phyloP scores from a whole-genome alignment of 441 rosid genomes.

The Kokia cookei region DNA sequence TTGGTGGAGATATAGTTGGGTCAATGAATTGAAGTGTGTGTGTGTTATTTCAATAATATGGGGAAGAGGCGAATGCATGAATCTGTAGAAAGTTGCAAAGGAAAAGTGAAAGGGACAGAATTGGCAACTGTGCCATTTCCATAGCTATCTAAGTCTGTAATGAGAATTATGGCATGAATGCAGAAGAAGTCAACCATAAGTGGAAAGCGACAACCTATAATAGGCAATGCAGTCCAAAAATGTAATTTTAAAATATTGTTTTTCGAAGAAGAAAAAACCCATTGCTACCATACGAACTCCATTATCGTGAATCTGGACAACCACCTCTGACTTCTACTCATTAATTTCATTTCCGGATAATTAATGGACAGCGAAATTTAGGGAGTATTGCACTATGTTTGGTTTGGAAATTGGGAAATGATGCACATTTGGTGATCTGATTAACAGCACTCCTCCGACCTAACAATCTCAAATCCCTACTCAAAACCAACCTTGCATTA shows the following conservation, averaged over 20 bases:
- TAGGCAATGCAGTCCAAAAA: neutral
- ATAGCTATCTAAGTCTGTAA: neutral
- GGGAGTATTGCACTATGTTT: neutral
- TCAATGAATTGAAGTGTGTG: neutral
- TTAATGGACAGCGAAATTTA: neutral
- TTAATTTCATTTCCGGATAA: neutral
- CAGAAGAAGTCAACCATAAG: neutral
- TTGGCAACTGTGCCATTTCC: neutral
- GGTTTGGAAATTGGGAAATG: neutral
- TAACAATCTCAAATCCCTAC: neutral
- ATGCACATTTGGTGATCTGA: conserved; percentile 5
- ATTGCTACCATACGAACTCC: neutral
- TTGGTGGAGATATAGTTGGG: neutral
- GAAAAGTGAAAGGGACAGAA: neutral
- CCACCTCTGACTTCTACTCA: neutral
- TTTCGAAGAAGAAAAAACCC: too few relatives aligned
- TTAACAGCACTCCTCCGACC: neutral
- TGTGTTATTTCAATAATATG: neutral
- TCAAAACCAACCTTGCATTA: neutral
- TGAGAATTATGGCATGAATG: neutral
- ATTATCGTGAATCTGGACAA: neutral
- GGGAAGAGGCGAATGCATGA: neutral
- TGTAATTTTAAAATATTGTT: neutral
- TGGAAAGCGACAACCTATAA: neutral
- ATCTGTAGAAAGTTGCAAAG: neutral